Conservation (phyloP, 768 basidiomycete genomes). For the Candolleomyces efflorescens region DNA sequence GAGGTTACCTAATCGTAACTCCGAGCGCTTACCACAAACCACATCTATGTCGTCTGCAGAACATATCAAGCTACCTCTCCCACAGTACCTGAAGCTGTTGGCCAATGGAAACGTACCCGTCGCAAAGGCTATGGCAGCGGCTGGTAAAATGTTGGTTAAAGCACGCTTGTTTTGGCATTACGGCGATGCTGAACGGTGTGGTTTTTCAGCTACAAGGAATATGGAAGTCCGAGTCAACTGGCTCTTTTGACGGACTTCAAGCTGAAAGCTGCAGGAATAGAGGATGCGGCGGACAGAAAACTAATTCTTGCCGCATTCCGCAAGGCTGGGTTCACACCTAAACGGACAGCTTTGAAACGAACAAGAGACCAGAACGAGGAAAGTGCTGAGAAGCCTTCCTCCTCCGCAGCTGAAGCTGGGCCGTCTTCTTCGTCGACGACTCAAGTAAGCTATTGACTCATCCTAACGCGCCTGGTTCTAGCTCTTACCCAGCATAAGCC, state of each 20-base stretch:
- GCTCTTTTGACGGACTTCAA: constrained; percentile 54
- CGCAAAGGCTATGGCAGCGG: constrained; percentile 62
- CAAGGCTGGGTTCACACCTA: constrained; percentile 55
- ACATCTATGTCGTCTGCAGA: constrained; percentile 15
- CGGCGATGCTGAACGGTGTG: not conserved
- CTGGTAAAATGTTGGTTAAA: constrained; percentile 59
- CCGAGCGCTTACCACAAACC: not conserved
- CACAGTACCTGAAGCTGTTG: constrained; percentile 63
- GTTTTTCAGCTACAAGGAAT: constrained; percentile 58
- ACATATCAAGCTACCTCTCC: constrained; percentile 50
- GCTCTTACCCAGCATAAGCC: no score
- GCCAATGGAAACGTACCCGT: constrained; percentile 54
- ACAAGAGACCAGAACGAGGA: constrained; percentile 17
- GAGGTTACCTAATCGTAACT: constrained; percentile 2
- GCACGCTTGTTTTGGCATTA: not conserved
- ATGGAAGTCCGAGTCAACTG: constrained; percentile 58
- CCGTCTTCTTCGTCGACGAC: constrained; percentile 20
- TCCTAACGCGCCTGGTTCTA: constrained; percentile 12
- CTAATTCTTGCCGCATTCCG: constrained; percentile 54
- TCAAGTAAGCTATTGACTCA: constrained; percentile 20
- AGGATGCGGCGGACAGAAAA: constrained; percentile 62
- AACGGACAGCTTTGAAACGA: constrained; percentile 18
- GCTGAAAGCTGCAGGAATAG: constrained; percentile 54
- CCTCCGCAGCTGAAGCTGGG: constrained; percentile 8
- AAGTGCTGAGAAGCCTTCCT: constrained; percentile 9